phyloP scores from a whole-genome alignment of 441 rosid species.

The Populus tomentosa region DNA sequence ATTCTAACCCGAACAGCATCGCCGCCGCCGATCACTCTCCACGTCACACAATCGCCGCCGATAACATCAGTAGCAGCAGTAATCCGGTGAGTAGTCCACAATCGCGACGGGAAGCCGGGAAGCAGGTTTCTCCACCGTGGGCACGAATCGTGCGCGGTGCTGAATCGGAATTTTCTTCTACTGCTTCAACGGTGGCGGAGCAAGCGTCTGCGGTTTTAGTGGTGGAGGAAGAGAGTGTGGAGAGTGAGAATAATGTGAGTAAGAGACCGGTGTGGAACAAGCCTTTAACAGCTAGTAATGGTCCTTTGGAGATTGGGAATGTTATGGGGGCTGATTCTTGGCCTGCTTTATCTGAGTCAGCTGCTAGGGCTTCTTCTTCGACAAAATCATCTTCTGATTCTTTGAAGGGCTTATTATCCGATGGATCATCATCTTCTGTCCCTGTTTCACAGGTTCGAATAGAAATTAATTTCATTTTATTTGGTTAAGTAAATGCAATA shows the following conservation, averaged over 20 bases:
- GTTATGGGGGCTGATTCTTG: conserved; percentile 81
- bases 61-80: neutral
- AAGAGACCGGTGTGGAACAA: conserved; percentile 69
- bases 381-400: conserved; percentile 58
- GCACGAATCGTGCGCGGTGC: conserved; percentile 42
- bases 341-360: conserved; percentile 84
- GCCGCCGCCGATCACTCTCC: conserved; percentile 23
- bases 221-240: conserved; percentile 31
- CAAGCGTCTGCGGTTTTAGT: conserved; percentile 27
- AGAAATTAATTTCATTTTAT: neutral
- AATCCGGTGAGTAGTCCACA: conserved; percentile 22
- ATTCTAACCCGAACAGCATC: conserved; percentile 25
- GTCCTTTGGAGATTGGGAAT: conserved; percentile 44
- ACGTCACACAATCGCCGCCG: conserved; percentile 1
- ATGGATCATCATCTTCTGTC: conserved; percentile 39
- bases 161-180: conserved; percentile 27
- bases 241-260: conserved; percentile 51
- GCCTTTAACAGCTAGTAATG: conserved; percentile 45
- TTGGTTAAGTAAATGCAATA: neutral
- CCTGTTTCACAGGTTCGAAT: conserved; percentile 36
- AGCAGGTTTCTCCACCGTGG: conserved; percentile 48
- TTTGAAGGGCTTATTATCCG: conserved; percentile 45
- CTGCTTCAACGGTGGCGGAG: conserved; percentile 16
- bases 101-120: conserved; percentile 29
- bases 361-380: conserved; percentile 41